Percentiles rank a stretch among this genome's conserved stretches.
Conservation (phyloP, 1,139 yeast species). For the Barnettozyma hawaiiensis region DNA sequence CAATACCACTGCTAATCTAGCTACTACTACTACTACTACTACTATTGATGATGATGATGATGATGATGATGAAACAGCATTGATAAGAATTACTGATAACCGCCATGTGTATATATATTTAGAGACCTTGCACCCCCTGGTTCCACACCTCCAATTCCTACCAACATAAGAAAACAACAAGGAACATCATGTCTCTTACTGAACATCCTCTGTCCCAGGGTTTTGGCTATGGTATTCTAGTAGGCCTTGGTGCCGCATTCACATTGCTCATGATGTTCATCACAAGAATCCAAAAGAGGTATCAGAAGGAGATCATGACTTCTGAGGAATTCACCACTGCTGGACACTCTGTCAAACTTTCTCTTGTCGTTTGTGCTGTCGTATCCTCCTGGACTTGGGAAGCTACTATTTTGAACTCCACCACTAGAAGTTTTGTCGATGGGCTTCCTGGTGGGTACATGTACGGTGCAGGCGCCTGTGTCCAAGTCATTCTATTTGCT, state of each 20-base stretch:
- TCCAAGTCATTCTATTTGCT: slow-evolving; percentile 67
- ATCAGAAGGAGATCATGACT: slow-evolving; percentile 75
- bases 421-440: slow-evolving; percentile 70
- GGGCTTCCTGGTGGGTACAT: slow-evolving; percentile 74
- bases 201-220: slow-evolving; percentile 22
- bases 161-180: background rate
- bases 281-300: slow-evolving; percentile 63
- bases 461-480: slow-evolving; percentile 69
- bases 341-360: slow-evolving; percentile 77
- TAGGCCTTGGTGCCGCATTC: slow-evolving; percentile 81
- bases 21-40: too few species aligned
- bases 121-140: too few species aligned
- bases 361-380: slow-evolving; percentile 79
- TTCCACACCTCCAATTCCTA: too few species aligned
- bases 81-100: too few species aligned
- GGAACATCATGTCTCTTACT: background rate
- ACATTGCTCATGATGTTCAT: slow-evolving; percentile 74
- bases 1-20: too few species aligned
- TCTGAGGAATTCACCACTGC: slow-evolving; percentile 91
- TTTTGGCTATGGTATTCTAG: slow-evolving; percentile 90
- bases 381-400: slow-evolving; percentile 96
- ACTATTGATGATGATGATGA: too few species aligned
- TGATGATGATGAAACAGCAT: too few species aligned
- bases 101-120: too few species aligned
- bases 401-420: slow-evolving; percentile 71